Evolutionary conservation across 2,329 filamentous ascomycete genomes (phyloP), one percentile per base, ranked within the genome.

Genomic region (Penicillium sclerotiorum): DNA sequence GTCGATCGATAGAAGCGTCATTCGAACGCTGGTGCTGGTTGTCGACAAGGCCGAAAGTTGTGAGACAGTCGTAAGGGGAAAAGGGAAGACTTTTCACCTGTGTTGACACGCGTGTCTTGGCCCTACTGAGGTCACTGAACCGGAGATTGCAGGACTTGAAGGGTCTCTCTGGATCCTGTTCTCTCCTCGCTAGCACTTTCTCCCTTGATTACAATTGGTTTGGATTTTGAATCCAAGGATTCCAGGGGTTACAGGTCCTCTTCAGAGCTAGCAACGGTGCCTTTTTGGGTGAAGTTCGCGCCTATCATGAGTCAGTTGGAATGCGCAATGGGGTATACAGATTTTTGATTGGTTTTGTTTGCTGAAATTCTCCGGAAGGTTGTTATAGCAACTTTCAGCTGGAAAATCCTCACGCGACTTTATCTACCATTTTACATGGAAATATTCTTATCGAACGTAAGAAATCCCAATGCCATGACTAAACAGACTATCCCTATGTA

Each of bases 131-230:
- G 17, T 28, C 4, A 41, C 28, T 30, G 30, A 17, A 36, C 20
- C n/a, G n/a, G 35, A 46, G 25, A 38, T 46, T 23, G 25, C 35
- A 38, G 33, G 36, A 33, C 5, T 8, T 12, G 13, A 12, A 25
- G 25, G 8, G 20, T 13, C 17, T 25, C n/a, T n/a, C 23, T n/a
- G 21, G 17, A 21, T 13, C 30, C 33, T 36, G 21, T 45, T 23
- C 37, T 28, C 20, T 12, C 20, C 21, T 44, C 15, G 15, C 15
- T 15, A 15, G n/a, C 20, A 23, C 12, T 28, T 11, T 7, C 41
- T 52, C 32, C 52, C 41, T 49, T 45, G 36, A 33, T 15, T 27
- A 6, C 4, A 42, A 39, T 30, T 51, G 40, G 52, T 36, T 28
- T 9, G 5, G 39, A 17, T 12, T 40, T 22, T 11, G 17, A 37